Evolutionary conservation across 2,329 filamentous ascomycete genomes (phyloP), one percentile per base, ranked within the genome.

Genomic region (Penicillium brevicompactum): DNA sequence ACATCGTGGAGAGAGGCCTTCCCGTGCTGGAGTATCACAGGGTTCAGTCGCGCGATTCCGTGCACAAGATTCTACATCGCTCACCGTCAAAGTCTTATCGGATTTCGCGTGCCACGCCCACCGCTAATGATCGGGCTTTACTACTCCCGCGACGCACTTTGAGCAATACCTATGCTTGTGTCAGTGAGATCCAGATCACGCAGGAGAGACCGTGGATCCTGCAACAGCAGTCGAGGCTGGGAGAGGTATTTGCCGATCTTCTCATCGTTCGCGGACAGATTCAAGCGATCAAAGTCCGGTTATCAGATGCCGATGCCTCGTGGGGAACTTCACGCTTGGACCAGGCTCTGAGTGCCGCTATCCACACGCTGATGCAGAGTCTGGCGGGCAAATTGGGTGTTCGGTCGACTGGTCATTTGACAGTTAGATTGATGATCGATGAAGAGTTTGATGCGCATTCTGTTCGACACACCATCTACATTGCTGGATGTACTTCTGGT

Each of bases 221-320:
- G 22, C 88, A 92, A 66, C 84, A 91, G 66, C 90, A 82, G 68
- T 83, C 89, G 58, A 78, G 80, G 0, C 82, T 84, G 1, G 77
- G 79, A 0, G 88, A 91, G 68, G 91, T 86, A 67, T 89, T 87
- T 70, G 90, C 89, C 2, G 88, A 92, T 62, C 76, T 87, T 0
- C 77, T 92, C 2, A 74, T 92, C 4, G 77, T 91, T n/a, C 73
- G 77, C 0, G 88, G 88, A 1, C 71, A 81, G 32, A 81, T 92
- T 14, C 82, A 82, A 47, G 83, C 82, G 0, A 91, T 92, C 60
- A 82, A 85, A 6, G 84, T 87, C 0, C 90, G 88, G 65, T 83
- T 83, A 79, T 0, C 84, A 84, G 59, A 74, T 87, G 4, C 74
- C 85, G 22, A 88, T 9, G 49, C 89, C 82, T 51, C 88, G 62